Conservation (phyloP, 164 flowering plant genomes). For the Sextonia rubra region DNA sequence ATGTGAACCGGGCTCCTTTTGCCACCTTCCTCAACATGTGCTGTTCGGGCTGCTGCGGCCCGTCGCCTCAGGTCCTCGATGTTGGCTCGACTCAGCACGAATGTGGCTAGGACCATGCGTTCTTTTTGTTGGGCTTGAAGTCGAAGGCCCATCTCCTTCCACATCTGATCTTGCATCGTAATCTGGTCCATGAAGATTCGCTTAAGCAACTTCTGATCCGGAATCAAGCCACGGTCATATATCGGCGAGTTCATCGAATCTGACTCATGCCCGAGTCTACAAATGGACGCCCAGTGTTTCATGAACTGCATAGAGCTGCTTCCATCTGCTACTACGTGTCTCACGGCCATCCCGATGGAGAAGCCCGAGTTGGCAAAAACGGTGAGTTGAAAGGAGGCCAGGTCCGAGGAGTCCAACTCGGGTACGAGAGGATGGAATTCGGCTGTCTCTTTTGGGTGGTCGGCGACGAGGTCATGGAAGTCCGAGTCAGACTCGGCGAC, state of each 20-base stretch:
- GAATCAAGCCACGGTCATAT: slow-evolving; percentile 22
- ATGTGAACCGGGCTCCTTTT: not conserved
- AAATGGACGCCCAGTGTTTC: slow-evolving; percentile 14
- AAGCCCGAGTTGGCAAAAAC: slow-evolving; percentile 12
- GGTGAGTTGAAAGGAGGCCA: slow-evolving; percentile 11
- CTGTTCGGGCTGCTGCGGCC: not conserved
- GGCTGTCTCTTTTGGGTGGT: not conserved
- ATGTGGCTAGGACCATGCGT: slow-evolving; percentile 25
- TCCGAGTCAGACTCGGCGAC: slow-evolving; percentile 9
- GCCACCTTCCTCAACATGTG: not conserved
- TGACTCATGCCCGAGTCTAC: not conserved
- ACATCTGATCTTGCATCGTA: not conserved
- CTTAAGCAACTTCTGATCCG: slow-evolving; percentile 18
- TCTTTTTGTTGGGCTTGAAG: not conserved
- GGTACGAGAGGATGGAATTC: slow-evolving; percentile 11
- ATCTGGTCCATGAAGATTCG: not conserved
- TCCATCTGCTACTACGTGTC: slow-evolving; percentile 11
- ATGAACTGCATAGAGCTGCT: slow-evolving; percentile 5
- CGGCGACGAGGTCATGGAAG: not conserved
- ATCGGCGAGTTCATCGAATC: slow-evolving; percentile 4
- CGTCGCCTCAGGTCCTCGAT: slow-evolving; percentile 3
- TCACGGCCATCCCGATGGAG: slow-evolving; percentile 5
- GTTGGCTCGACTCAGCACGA: slow-evolving; percentile 16
- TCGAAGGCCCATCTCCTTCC: too few species aligned
- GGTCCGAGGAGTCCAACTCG: not conserved